Evolutionary conservation across 805 yeast species (phyloP), one percentile per base, ranked within the genome.

Genomic region (Sugiyamaella lignohabitans): DNA sequence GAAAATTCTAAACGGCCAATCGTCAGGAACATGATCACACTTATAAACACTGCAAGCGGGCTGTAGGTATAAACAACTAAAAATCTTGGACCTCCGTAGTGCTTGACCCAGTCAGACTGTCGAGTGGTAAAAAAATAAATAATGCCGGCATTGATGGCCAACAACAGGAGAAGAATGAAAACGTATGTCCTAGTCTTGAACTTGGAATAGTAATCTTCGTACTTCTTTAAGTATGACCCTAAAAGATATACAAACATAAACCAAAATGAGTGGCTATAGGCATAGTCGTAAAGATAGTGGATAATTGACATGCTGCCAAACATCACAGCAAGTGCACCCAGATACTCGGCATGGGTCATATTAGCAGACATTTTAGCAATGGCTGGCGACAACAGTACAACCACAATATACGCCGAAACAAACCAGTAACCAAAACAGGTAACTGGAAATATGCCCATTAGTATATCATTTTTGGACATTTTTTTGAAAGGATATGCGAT

Each of bases 371-470:
- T 18, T 16, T 38, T 44, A 4, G 38, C 27, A 4, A 44, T 11
- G 37, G 24, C 27, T 24, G 47, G 47, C 4, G 27, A 16, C 16
- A 44, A 8, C 3, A 44, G 4, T 35, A 44, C 24, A 23, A 34
- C 22, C n/a, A 38, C 17, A 18, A 44, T 22, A 34, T 38, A 44
- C 3, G 17, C 30, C 11, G 24, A 19, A 10, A 27, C 47, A 38
- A 44, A 44, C 47, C 47, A 44, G 16, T 38, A 44, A n/a, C n/a
- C 21, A 16, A 24, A 20, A n/a, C 23, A 22, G n/a, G 38, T 11
- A 5, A 38, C 34, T 14, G 47, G 47, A 14, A 44, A 24, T 4
- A 38, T 18, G 6, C 21, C 35, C 27, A 17, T 38, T 16, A 43
- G 11, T 30, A 37, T 24, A 27, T 43, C 46, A 3, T 43, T 4